Conservation (phyloP, 164 flowering plant species). For the Tinospora cordifolia region DNA sequence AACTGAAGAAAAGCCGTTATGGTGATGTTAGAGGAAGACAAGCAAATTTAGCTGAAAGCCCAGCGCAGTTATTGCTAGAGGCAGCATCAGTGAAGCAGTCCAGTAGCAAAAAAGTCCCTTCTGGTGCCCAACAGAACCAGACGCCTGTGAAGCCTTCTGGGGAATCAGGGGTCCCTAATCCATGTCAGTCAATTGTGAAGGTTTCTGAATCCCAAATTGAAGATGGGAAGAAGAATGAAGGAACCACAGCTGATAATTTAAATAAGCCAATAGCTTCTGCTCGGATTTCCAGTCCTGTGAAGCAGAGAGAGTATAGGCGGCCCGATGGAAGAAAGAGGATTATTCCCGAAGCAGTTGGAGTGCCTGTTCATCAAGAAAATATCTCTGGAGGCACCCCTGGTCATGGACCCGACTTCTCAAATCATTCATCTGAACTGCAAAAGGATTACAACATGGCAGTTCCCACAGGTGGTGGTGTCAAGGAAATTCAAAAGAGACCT, state of each 20-base stretch:
- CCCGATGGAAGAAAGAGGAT: conserved; percentile 98
- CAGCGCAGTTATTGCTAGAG: conserved; percentile 92
- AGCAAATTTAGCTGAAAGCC: conserved; percentile 84
- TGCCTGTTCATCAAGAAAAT: conserved; percentile 52
- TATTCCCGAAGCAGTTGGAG: conserved; percentile 94
- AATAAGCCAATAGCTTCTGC: conserved; percentile 39
- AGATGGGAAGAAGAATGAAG: conserved; percentile 45
- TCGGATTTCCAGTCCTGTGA: conserved; percentile 73
- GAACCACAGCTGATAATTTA: conserved; percentile 34
- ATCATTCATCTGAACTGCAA: conserved; percentile 26
- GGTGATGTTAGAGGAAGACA: conserved; percentile 92
- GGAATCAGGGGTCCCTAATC: conserved; percentile 23
- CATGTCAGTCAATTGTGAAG: conserved; percentile 21
- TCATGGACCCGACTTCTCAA: conserved; percentile 39
- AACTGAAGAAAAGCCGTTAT: conserved; percentile 81
- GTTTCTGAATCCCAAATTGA: conserved; percentile 38
- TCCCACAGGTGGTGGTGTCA: conserved; percentile 26
- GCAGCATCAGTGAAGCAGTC: conserved; percentile 78
- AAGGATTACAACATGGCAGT: conserved; percentile 37
- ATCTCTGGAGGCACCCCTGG: conserved; percentile 31
- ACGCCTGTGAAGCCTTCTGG: conserved; percentile 38
- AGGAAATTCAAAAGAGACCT: conserved; percentile 40
- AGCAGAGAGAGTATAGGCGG: conserved; percentile 93
- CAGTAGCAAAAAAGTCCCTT: conserved; percentile 41
- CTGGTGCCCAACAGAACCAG: conserved; percentile 38